Conservation (phyloP, 2,329 filamentous ascomycete genomes). For the Lecanicillium sp. region DNA sequence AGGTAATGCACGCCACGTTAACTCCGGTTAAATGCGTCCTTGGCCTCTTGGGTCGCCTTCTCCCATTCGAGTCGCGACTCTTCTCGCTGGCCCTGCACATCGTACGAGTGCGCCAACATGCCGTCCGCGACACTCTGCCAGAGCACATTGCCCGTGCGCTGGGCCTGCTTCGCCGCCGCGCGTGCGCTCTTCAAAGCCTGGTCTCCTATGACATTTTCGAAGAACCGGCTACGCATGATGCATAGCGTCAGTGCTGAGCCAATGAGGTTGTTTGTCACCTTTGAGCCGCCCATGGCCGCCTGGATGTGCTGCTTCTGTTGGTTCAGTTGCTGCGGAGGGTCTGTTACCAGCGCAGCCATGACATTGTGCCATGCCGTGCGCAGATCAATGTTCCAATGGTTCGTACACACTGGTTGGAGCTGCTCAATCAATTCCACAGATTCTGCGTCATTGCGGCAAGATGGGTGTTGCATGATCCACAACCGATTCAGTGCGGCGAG, state of each 20-base stretch:
- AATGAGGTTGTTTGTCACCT: constrained; percentile 64
- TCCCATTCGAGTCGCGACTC: constrained; percentile 32
- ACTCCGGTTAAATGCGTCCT: constrained; percentile 31
- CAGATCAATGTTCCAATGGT: constrained; percentile 67
- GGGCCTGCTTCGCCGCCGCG: constrained; percentile 59
- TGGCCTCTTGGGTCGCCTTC: constrained; percentile 32
- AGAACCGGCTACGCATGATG: constrained; percentile 78
- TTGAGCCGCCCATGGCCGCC: constrained; percentile 60
- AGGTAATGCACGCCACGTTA: constrained; percentile 11
- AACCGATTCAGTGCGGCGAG: constrained; percentile 60
- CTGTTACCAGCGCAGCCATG: constrained; percentile 56
- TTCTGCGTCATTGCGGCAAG: constrained; percentile 46
- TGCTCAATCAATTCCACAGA: constrained; percentile 55
- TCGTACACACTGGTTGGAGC: constrained; percentile 58
- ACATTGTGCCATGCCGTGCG: constrained; percentile 71
- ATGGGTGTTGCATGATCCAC: constrained; percentile 61
- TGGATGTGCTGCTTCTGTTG: constrained; percentile 73
- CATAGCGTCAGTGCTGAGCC: constrained; percentile 76
- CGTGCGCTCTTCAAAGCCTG: constrained; percentile 70
- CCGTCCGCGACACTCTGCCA: constrained; percentile 78
- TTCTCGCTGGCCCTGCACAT: constrained; percentile 56
- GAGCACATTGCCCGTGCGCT: constrained; percentile 60
- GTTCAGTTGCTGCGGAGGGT: constrained; percentile 58
- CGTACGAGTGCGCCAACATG: constrained; percentile 67
- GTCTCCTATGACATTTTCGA: constrained; percentile 71